Conservation (phyloP, 208 protist genomes). For the Tritrichomonas foetus region DNA sequence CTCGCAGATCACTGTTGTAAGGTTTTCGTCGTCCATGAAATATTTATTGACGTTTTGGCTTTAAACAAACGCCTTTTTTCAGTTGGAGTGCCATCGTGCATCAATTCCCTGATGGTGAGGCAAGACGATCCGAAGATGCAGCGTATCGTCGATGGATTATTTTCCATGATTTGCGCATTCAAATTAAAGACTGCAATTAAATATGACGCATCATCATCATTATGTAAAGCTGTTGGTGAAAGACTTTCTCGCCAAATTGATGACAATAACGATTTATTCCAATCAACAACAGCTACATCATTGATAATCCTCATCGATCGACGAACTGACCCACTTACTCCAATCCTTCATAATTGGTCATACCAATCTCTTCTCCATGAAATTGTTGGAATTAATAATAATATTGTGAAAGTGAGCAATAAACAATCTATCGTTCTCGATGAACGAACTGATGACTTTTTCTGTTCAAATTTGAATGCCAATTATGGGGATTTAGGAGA, state of each 20-base stretch:
- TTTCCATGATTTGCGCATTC: conserved; percentile 1
- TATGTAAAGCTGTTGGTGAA: not conserved
- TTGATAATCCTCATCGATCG: not conserved
- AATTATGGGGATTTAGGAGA: not conserved
- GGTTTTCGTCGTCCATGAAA: conserved; percentile 27
- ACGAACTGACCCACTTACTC: not conserved
- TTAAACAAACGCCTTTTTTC: not conserved
- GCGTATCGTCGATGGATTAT: not conserved
- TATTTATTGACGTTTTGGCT: not conserved
- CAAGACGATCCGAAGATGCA: not conserved
- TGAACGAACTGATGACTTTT: conserved; percentile 3
- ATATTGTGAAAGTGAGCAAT: not conserved
- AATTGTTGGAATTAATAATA: not conserved
- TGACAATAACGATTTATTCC: not conserved
- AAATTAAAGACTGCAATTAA: not conserved
- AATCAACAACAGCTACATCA: not conserved
- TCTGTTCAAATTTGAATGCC: not conserved
- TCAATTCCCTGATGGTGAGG: not conserved
- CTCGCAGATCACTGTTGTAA: conserved; percentile 6
- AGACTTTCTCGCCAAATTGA: not conserved
- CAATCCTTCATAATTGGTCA: not conserved
- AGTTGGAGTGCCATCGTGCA: not conserved
- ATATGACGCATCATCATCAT: not conserved
- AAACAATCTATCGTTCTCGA: not conserved
- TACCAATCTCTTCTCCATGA: not conserved